These are phyloP conservation scores for Lepidopterella palustris DNA, from an alignment of 495 filamentous ascomycete species.

Conservation along the genomic window DNA sequence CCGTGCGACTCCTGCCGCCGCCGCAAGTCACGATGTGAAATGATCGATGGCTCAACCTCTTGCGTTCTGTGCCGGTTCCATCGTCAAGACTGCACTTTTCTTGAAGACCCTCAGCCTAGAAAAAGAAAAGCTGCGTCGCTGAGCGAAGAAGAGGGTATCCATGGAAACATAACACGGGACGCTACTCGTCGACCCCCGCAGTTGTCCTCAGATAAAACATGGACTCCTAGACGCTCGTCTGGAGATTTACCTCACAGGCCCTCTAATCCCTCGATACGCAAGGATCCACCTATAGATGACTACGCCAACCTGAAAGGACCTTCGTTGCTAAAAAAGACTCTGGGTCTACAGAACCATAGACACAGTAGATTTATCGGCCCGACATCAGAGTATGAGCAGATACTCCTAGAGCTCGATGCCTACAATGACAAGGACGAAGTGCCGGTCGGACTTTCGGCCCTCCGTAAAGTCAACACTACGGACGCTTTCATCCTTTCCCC, in stretches of 20 bases:
- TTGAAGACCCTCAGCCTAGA: conserved; percentile 21
- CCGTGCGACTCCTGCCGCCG: conserved; percentile 28
- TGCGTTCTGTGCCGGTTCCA: conserved; percentile 33
- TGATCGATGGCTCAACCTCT: conserved; percentile 15
- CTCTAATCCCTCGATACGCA: conserved; percentile 2
- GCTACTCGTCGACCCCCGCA: background rate
- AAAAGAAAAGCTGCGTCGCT: conserved; percentile 22
- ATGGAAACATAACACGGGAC: background rate
- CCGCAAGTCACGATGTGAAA: conserved; percentile 30
- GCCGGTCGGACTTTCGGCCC: conserved; percentile 51
- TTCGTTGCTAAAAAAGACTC: conserved; percentile 31
- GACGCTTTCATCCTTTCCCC: conserved; percentile 67
- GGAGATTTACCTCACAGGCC: background rate
- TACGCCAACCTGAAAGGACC: conserved; percentile 34
- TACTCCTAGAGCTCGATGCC: conserved; percentile 57
- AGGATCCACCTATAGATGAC: conserved; percentile 25
- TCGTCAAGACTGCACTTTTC: conserved; percentile 29
- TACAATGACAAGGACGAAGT: conserved; percentile 63
- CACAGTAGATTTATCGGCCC: conserved; percentile 32
- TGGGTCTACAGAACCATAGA: conserved; percentile 34
- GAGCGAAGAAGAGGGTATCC: conserved; percentile 16
- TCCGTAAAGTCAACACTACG: conserved; percentile 67
- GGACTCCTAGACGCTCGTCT: background rate
- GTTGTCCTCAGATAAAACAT: background rate
- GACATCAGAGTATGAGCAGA: conserved; percentile 61